Base-by-base conservation (phyloP, 2,329 filamentous ascomycete genomes). In the Hymenoscyphus occultus region DNA sequence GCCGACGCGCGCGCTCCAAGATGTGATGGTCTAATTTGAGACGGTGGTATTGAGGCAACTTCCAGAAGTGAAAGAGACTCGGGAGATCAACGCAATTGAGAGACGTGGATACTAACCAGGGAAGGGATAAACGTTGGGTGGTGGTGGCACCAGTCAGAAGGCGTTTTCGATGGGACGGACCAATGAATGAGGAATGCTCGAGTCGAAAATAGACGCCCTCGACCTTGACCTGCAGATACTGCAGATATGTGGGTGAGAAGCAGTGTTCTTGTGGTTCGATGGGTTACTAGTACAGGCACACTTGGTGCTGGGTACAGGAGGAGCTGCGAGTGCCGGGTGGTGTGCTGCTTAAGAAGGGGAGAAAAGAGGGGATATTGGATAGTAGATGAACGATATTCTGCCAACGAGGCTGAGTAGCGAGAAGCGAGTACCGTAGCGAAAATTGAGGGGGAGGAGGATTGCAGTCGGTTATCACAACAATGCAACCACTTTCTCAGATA, bases 151-250 rank as follows among this genome's bases (percentile, higher is more conserved):
- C 28, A 61, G 22, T 61, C 35, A 51, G 39, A 32, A 32, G 40
- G 39, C 7, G 22, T 31, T 35, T 65, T 39, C 62, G 60, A 48
- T 57, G 48, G 39, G 63, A 39, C 39, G 32, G 42, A 56, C 56
- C 48, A 56, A 57, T 39, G 48, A 60, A 45, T 54, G 54, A 39
- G 16, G 14, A 60, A 35, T 57, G 51, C 62, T 64, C 45, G 61
- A 64, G 68, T 69, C 68, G 48, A 69, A 71, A 73, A 74, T 74
- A 74, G 71, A 72, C 72, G 71, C 72, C 67, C 61, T 65, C 28
- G 60, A 62, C 35, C 51, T 48, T 10, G 65, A 64, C 56, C 67
- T 68, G 70, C 65, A 70, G 59, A 40, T 16, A 35, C 35, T 54
- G 48, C 48, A 54, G 48, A 48, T 48, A 22, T 19, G 45, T 35